Evolutionary conservation across 805 yeast genomes (phyloP).

Genomic region (Monosporozyma yasuniensis): DNA sequence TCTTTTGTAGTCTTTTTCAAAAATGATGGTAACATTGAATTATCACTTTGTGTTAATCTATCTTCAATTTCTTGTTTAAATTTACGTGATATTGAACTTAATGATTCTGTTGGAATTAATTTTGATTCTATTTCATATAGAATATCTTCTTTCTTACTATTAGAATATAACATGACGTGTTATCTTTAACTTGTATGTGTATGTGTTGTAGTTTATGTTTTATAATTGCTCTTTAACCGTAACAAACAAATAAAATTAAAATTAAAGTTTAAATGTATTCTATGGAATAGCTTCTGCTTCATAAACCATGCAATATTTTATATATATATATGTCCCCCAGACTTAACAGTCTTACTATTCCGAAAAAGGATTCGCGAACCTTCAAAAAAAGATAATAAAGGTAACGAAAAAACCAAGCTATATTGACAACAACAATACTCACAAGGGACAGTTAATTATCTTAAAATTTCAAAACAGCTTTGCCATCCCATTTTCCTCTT

Average conservation of each 20-base stretch:
- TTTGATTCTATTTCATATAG: conserved; percentile 3
- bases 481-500: neutral
- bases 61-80: conserved; percentile 12
- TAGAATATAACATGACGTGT: neutral
- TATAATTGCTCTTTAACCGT: too few species aligned
- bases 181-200: neutral
- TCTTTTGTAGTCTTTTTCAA: neutral
- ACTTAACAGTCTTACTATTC: neutral
- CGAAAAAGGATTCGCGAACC: neutral
- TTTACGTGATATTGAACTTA: conserved; percentile 7
- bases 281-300: too few species aligned
- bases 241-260: too few species aligned
- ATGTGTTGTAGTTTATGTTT: neutral
- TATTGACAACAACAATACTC: too few species aligned
- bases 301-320: too few species aligned
- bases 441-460: neutral
- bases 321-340: neutral
- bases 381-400: neutral
- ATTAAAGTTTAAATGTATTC: neutral
- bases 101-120: conserved; percentile 10
- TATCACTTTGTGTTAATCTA: conserved; percentile 12
- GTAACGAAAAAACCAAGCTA: neutral
- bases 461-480: neutral
- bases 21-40: conserved; percentile 18
- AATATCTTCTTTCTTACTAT: conserved; percentile 3